Conservation (phyloP, 805 yeast genomes). For the Yarrowia sp. region DNA sequence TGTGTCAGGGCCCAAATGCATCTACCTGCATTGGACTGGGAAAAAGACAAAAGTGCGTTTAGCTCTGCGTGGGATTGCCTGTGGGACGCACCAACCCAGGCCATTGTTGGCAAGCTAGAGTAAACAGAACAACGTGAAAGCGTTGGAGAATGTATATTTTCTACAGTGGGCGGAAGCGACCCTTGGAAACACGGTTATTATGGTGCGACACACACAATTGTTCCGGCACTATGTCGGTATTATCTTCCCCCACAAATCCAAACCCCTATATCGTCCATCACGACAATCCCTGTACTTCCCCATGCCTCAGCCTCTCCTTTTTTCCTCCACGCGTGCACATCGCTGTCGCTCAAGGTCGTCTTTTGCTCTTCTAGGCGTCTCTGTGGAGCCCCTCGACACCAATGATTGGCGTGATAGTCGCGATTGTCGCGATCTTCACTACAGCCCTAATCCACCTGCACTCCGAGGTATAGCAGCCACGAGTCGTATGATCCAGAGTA, state of each 20-base stretch:
- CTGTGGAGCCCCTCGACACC: constrained; percentile 9
- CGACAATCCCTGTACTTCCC: constrained; percentile 2
- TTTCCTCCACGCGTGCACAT: constrained; percentile 1
- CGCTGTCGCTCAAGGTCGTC: background rate
- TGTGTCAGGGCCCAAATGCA: constrained; percentile 28
- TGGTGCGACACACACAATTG: too few relatives aligned
- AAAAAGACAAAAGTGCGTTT: background rate
- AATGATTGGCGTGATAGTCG: constrained; percentile 28
- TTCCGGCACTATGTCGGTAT: too few relatives aligned
- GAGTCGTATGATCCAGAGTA: constrained; percentile 3
- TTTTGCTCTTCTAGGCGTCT: constrained; percentile 9
- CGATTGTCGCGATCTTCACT: constrained; percentile 21
- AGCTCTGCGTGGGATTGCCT: too few relatives aligned
- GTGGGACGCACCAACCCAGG: background rate
- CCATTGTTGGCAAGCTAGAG: background rate
- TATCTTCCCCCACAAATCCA: background rate
- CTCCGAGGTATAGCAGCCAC: background rate
- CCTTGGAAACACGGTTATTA: too few relatives aligned
- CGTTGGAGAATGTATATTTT: constrained; percentile 2
- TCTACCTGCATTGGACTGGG: constrained; percentile 2
- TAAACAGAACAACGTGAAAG: constrained; percentile 23
- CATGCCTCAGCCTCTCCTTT: constrained; percentile 12
- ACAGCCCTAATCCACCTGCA: constrained; percentile 13
- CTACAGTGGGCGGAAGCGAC: too few relatives aligned
- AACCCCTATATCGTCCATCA: background rate